phyloP scores from a whole-genome alignment of 2,329 filamentous ascomycete genomes.

The Sporothrix brunneoviolacea region DNA sequence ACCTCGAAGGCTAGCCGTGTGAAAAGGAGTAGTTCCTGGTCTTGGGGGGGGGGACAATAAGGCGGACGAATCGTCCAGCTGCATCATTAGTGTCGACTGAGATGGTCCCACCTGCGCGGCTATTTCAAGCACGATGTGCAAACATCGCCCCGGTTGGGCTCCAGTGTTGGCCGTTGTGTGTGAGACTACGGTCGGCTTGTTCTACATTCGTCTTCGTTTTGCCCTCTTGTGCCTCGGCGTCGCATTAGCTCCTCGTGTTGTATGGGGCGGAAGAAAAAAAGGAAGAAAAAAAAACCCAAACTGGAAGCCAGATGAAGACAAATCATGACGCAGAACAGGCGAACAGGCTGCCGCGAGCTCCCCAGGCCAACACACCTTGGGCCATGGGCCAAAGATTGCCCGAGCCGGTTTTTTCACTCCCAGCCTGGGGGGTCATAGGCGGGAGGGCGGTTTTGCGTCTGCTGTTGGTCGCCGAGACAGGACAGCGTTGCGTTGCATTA shows the following conservation, averaged over 20 bases:
- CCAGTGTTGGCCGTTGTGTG: not conserved
- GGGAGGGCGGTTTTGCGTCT: not conserved
- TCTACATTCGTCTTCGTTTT: too few relatives aligned
- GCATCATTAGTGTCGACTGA: too few relatives aligned
- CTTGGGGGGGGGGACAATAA: too few relatives aligned
- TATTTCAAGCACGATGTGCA: conserved; percentile 7
- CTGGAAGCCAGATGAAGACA: too few relatives aligned
- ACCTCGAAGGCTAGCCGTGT: too few relatives aligned
- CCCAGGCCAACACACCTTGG: too few relatives aligned
- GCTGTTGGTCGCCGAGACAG: not conserved
- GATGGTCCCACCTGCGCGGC: conserved; percentile 11
- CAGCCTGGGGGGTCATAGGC: not conserved
- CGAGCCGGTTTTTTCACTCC: not conserved
- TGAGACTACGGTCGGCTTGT: not conserved
- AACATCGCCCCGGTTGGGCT: not conserved
- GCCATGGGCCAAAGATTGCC: conserved; percentile 6
- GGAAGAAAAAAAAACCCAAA: not conserved
- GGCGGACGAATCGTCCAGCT: too few relatives aligned
- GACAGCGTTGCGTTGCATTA: too few relatives aligned
- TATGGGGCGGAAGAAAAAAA: not conserved
- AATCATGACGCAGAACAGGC: not conserved
- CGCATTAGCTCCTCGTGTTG: too few relatives aligned
- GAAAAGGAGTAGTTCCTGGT: too few relatives aligned
- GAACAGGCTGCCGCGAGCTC: not conserved
- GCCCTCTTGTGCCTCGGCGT: too few relatives aligned